Evolutionary conservation across 2,329 filamentous ascomycete genomes (phyloP), one percentile per base, ranked within the genome.

Genomic region (Monosporascus ibericus): DNA sequence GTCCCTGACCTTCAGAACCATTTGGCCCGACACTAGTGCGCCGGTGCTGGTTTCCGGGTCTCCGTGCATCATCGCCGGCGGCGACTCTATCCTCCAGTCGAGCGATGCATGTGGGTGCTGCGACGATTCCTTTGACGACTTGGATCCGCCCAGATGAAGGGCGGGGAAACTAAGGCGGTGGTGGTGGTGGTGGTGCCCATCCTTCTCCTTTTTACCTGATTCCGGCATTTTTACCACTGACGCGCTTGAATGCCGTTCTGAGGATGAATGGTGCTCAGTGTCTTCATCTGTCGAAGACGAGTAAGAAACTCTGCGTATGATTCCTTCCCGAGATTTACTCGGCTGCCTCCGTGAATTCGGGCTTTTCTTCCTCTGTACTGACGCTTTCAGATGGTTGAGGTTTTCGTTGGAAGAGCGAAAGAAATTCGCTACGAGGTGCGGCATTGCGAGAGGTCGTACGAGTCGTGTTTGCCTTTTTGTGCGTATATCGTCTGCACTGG

Each of bases 21-120:
- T 75, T 67, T 90, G 88, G 30, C 91, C 91, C 1, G 90, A 95
- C 48, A 96, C 81, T 54, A 96, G 75, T 6, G 91, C 90, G 52
- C 92, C 92, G 3, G 86, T 87, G 61, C 91, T 96, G 59, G 81
- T 79, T 56, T 85, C 79, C 1, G 88, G 78, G 24, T 80, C 76
- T 57, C 91, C 91, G 64, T 94, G 89, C 72, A 96, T 86, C 46
- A 96, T 82, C 18, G 92, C 78, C 3, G 92, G 92, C 1, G 91
- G 90, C 14, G 89, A 95, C 75, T 96, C 92, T 57, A 96, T 87
- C 61, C 73, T 76, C 75, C 78, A 82, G 54, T 75, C 70, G 18
- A 84, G 64, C 1, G 70, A 62, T 9, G 75, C 74, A 52, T 72
- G 70, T 2, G 70, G 63, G 50, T 70, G 70, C 52, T 65, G 58